Conservation (phyloP, 176 grass and related monocot genomes). For the Dendrocalamus sinicus region DNA sequence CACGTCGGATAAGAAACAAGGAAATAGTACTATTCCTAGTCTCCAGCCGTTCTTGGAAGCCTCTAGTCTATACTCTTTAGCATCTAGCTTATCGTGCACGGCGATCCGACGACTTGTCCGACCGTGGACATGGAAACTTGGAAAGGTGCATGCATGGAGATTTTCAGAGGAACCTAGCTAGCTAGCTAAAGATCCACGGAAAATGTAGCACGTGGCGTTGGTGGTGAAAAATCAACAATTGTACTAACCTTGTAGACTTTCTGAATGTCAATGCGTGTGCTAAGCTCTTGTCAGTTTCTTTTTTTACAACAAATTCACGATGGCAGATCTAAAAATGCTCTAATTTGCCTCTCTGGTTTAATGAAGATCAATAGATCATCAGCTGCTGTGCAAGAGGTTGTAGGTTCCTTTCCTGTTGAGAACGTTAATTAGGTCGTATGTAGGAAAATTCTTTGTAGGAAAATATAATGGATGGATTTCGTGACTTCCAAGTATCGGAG, state of each 20-base stretch:
- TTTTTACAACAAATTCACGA: not conserved
- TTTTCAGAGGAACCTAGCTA: not conserved
- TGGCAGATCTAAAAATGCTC: not conserved
- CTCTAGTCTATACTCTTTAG: no score
- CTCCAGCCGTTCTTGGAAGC: not conserved
- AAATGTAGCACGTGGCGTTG: not conserved
- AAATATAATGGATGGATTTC: no score
- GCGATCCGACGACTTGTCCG: constrained; percentile 6
- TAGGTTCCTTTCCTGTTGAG: not conserved
- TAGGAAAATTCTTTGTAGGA: not conserved
- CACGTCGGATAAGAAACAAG: not conserved
- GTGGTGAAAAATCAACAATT: not conserved
- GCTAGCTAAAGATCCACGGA: not conserved
- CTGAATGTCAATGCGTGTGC: not conserved
- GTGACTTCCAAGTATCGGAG: not conserved
- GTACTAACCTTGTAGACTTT: not conserved
- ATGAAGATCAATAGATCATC: not conserved
- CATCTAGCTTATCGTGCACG: not conserved
- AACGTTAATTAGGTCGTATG: not conserved
- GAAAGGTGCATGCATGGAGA: not conserved
- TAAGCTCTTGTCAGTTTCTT: not conserved
- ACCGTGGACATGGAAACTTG: not conserved
- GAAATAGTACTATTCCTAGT: not conserved
- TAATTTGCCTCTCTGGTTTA: not conserved
- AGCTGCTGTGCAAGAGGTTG: not conserved